These are phyloP conservation scores for Musa beccarii DNA, from an alignment of 176 grass and related monocot genomes.

Conservation along the genomic window DNA sequence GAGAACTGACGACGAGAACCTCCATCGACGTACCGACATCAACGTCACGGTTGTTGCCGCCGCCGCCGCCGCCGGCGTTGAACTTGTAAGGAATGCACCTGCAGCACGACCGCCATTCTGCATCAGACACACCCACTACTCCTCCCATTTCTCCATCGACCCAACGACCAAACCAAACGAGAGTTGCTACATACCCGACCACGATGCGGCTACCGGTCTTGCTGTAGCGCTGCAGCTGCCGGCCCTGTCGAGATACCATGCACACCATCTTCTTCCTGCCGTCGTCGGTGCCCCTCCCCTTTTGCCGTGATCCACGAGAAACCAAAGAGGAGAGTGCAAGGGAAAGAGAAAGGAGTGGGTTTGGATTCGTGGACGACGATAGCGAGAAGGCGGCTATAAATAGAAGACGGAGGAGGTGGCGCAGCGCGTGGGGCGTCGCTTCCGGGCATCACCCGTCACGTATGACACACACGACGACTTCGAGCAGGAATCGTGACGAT, in stretches of 20 bases:
- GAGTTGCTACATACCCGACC: constrained; percentile 17
- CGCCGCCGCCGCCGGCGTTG: background rate
- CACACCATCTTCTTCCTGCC: background rate
- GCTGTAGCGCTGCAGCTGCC: constrained; percentile 37
- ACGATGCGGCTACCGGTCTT: constrained; percentile 28
- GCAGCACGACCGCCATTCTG: background rate
- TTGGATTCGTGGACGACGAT: too few species aligned
- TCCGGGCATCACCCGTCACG: too few species aligned
- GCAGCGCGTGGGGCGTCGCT: too few species aligned
- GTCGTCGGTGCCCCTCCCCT: background rate
- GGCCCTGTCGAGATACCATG: constrained; percentile 32
- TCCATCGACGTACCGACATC: constrained; percentile 16
- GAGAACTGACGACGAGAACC: constrained; percentile 39
- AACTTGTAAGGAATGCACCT: constrained; percentile 46
- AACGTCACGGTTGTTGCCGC: background rate
- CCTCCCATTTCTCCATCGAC: background rate
- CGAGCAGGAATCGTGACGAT: too few species aligned
- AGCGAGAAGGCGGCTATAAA: too few species aligned
- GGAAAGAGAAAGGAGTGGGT: too few species aligned
- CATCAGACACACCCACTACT: background rate
- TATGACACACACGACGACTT: too few species aligned
- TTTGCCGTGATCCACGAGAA: too few species aligned
- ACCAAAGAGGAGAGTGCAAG: too few species aligned
- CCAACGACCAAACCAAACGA: background rate
- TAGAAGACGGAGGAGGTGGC: too few species aligned